Evolutionary conservation across 306 rosid species (phyloP), one percentile per base, ranked within the genome.

Genomic region (Parietaria judaica): DNA sequence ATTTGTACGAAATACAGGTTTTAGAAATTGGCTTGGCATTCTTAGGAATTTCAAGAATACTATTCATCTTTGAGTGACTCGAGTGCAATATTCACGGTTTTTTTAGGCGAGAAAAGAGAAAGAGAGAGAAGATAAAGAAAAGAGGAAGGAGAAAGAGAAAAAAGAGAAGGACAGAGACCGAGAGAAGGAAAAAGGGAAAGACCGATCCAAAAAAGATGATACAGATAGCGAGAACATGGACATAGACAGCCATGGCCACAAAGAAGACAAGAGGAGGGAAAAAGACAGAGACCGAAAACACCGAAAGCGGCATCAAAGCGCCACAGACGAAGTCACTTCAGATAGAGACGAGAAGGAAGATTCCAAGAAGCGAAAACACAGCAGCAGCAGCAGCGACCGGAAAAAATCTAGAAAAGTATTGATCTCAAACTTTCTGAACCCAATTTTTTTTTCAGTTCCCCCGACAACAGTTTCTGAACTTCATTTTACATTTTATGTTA

Each of bases 341-440:
- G 97, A 88, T 51, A 88, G 74, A 81, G 99, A 87, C 31, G 99
- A 94, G 75, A 94, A 80, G 74, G 99, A 88, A 68, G 99, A 94
- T 56, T 73, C 90, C 55, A 94, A 79, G 85, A 88, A 86, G 8
- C 87, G 90, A 44, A 88, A 83, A 68, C 97, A 88, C 65, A 81
- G 96, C 47, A 84, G 95, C 69, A 23, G 31, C 31, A 23, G 99
- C 48, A 84, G 95, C 69, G 99, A 94, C 62, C 94, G 97, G 72
- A 94, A 86, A 72, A 86, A 78, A 66, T 88, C 99, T 23, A 71
- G 95, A 74, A 94, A 84, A 86, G 99, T 78, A 76, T 49, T 15
- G 45, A 8, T 8, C 6, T 41, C 45, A 1, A 16, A 61, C 11
- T 23, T 65, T 64, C 51, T n/a, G 9, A 4, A 17, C 53, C 35